phyloP scores from a whole-genome alignment of 768 basidiomycete genomes.

The Rhizopogon sp. region DNA sequence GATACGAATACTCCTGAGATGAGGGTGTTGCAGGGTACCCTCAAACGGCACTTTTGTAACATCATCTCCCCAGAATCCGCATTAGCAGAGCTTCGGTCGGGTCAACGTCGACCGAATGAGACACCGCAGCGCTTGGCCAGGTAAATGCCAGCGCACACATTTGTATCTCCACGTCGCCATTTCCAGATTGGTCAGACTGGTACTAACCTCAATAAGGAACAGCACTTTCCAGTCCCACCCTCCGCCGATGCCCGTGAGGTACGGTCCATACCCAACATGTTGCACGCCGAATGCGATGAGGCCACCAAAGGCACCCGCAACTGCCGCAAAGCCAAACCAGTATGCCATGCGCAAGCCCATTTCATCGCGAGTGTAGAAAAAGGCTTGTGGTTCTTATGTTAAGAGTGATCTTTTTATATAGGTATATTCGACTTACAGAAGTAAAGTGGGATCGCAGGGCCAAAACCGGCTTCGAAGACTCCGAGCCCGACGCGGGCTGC shows the following conservation, averaged over 20 bases:
- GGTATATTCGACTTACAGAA: slow-evolving; percentile 46
- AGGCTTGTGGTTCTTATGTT: slow-evolving; percentile 37
- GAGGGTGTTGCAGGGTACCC: neutral
- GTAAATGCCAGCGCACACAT: neutral
- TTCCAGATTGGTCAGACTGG: neutral
- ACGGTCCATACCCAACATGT: slow-evolving; percentile 44
- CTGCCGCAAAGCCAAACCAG: slow-evolving; percentile 82
- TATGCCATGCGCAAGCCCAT: slow-evolving; percentile 74
- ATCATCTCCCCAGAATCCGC: no score
- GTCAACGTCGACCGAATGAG: neutral
- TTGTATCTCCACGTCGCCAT: neutral
- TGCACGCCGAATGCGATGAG: slow-evolving; percentile 78
- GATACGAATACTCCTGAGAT: neutral
- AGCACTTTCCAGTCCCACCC: slow-evolving; percentile 34
- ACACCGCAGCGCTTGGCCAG: neutral
- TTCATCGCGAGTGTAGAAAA: slow-evolving; percentile 74
- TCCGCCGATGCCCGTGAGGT: slow-evolving; percentile 20
- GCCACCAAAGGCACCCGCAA: slow-evolving; percentile 84
- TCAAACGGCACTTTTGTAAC: no score
- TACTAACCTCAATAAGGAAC: slow-evolving; percentile 65
- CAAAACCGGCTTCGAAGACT: slow-evolving; percentile 74
- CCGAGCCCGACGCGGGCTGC: slow-evolving; percentile 61
- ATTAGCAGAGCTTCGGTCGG: no score
- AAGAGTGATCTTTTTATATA: neutral
- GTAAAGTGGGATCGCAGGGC: slow-evolving; percentile 73